Conservation (phyloP, 306 rosid species). For the Inga oerstediana region DNA sequence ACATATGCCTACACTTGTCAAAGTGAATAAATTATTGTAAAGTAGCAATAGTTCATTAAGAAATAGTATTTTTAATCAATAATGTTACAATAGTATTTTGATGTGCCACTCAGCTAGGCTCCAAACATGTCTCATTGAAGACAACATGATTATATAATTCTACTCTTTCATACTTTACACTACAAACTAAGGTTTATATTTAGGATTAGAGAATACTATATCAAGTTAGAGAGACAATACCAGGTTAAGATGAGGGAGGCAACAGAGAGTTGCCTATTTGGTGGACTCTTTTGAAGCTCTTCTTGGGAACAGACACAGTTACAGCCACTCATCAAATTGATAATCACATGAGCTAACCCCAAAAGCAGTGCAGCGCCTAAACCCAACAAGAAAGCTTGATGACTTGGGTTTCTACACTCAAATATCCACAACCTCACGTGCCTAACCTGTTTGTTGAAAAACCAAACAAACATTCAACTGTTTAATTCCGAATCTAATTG, state of each 20-base stretch:
- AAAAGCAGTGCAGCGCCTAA: slow-evolving; percentile 71
- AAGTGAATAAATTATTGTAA: neutral
- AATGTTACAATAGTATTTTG: neutral
- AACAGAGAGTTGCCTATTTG: slow-evolving; percentile 68
- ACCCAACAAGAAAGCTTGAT: slow-evolving; percentile 79
- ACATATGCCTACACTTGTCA: neutral
- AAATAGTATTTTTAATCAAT: neutral
- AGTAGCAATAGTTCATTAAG: neutral
- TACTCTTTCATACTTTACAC: too few species aligned
- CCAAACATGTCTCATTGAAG: too few species aligned
- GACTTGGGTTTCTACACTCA: slow-evolving; percentile 93
- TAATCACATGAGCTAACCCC: slow-evolving; percentile 68
- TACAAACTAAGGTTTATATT: too few species aligned
- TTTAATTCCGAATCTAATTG: neutral
- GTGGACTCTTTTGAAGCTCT: slow-evolving; percentile 71
- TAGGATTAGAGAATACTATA: too few species aligned
- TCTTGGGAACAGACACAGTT: slow-evolving; percentile 85
- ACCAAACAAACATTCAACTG: neutral
- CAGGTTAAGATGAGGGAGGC: slow-evolving; percentile 83
- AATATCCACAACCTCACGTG: slow-evolving; percentile 86
- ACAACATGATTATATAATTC: too few species aligned
- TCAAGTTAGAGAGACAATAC: slow-evolving; percentile 35
- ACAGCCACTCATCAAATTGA: slow-evolving; percentile 85
- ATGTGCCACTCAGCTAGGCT: neutral
- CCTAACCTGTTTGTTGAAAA: slow-evolving; percentile 61